Evolutionary conservation across 495 filamentous ascomycete genomes (phyloP).

Genomic region (Tirmania nivea): DNA sequence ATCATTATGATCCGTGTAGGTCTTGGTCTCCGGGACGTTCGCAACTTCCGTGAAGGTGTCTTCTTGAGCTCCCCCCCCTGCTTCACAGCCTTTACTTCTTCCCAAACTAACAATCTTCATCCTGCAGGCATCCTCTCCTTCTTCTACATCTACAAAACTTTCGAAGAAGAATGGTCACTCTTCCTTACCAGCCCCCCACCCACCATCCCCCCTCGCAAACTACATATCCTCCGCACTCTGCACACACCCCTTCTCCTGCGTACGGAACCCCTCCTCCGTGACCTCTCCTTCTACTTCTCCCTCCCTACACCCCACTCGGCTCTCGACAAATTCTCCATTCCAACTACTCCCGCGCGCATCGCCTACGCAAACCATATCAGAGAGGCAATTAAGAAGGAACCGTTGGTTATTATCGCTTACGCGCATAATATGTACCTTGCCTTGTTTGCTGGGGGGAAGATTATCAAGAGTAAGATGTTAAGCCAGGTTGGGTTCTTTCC

Average conservation of each 20-base stretch:
- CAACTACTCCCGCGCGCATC: background rate
- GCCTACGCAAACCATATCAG: conserved; percentile 8
- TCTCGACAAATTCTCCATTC: background rate
- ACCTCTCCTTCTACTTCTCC: conserved; percentile 10
- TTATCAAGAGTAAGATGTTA: conserved; percentile 10
- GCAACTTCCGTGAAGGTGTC: conserved; percentile 12
- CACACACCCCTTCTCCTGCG: conserved; percentile 9
- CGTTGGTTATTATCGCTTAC: conserved; percentile 15
- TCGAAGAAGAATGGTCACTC: conserved; percentile 11
- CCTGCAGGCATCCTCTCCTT: conserved; percentile 9
- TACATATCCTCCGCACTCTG: conserved; percentile 4
- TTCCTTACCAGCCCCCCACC: conserved; percentile 5
- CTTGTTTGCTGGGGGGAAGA: conserved; percentile 17
- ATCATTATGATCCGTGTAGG: conserved; percentile 9
- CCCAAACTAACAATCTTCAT: background rate
- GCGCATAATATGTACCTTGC: conserved; percentile 18
- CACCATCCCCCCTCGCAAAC: conserved; percentile 5
- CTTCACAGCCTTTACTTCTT: background rate
- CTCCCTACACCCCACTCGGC: background rate
- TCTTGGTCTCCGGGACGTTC: conserved; percentile 10
- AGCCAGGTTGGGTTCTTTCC: conserved; percentile 13
- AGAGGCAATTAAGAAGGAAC: conserved; percentile 5
- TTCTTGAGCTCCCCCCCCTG: no score
- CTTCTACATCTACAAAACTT: conserved; percentile 13
- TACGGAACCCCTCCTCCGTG: conserved; percentile 6